These are phyloP conservation scores for Lasiodiplodia citricola DNA, from an alignment of 2,329 filamentous ascomycete species.

Conservation along the genomic window DNA sequence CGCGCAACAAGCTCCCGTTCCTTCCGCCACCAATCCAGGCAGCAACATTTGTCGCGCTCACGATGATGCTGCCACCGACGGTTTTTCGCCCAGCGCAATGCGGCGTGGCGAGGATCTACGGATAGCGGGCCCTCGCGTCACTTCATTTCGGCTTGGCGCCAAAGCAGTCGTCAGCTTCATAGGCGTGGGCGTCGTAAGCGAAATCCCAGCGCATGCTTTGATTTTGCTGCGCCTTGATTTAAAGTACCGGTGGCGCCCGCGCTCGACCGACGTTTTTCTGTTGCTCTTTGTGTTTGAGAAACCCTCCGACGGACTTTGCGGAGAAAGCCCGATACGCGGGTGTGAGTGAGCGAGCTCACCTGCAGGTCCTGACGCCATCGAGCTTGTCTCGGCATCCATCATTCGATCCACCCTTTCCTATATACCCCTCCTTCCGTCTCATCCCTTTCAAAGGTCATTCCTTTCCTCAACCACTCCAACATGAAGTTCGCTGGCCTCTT, in stretches of 20 bases:
- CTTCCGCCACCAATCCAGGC: conserved; percentile 6
- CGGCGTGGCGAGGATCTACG: conserved; percentile 13
- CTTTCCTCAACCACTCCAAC: conserved; percentile 33
- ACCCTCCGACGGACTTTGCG: background rate
- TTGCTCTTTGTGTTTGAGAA: conserved; percentile 3
- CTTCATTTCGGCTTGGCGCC: conserved; percentile 25
- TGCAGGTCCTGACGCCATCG: conserved; percentile 40
- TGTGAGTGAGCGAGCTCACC: conserved; percentile 4
- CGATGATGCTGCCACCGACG: background rate
- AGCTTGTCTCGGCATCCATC: conserved; percentile 26
- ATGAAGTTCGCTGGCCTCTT: conserved; percentile 59
- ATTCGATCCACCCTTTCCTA: conserved; percentile 2
- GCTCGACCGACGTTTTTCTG: background rate
- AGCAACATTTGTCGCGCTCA: background rate
- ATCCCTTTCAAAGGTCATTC: conserved; percentile 14
- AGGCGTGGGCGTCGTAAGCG: conserved; percentile 19
- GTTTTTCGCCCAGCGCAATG: background rate
- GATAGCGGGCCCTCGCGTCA: conserved; percentile 16
- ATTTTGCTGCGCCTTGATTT: background rate
- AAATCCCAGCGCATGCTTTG: background rate
- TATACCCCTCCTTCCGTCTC: conserved; percentile 22
- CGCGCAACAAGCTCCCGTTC: background rate
- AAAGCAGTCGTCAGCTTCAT: conserved; percentile 25
- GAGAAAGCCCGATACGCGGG: conserved; percentile 20
- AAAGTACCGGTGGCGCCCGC: conserved; percentile 2